phyloP scores from a whole-genome alignment of 805 yeast species.

The Komagataella ulmi region DNA sequence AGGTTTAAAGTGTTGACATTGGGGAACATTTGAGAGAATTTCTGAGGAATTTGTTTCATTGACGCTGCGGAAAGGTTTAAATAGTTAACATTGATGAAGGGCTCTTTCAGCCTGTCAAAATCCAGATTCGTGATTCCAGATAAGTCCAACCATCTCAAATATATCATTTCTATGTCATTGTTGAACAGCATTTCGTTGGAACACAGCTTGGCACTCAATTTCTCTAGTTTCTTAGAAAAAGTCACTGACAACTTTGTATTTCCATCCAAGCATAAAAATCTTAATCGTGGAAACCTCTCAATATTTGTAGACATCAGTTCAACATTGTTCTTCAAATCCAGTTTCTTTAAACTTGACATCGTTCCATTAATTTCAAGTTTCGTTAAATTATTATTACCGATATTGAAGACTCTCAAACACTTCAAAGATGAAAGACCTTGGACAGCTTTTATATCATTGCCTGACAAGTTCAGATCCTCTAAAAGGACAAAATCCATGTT shows the following conservation, averaged over 20 bases:
- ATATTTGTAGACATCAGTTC: conserved; percentile 19
- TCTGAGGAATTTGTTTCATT: conserved; percentile 22
- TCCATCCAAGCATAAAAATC: conserved; percentile 32
- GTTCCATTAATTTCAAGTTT: conserved; percentile 8
- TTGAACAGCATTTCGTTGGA: conserved; percentile 5
- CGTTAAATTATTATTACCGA: conserved; percentile 26
- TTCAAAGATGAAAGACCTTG: conserved; percentile 22
- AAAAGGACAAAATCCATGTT: conserved; percentile 21
- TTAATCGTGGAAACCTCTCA: conserved; percentile 20
- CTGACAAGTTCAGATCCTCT: conserved; percentile 29
- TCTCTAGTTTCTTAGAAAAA: conserved; percentile 22
- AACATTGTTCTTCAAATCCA: conserved; percentile 22
- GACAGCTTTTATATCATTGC: conserved; percentile 23
- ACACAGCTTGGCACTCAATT: conserved; percentile 28
- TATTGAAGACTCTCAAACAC: conserved; percentile 23
- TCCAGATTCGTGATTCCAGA: background rate
- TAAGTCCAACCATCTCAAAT: background rate
- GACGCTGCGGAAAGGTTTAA: conserved; percentile 35
- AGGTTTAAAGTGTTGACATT: conserved; percentile 32
- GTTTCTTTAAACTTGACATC: conserved; percentile 21
- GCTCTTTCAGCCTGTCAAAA: background rate
- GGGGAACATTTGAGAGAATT: conserved; percentile 27
- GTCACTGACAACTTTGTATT: conserved; percentile 17
- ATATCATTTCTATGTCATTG: background rate
- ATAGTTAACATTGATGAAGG: conserved; percentile 22